Conservation (phyloP, 2,329 filamentous ascomycete genomes). For the Claviceps fusiformis region DNA sequence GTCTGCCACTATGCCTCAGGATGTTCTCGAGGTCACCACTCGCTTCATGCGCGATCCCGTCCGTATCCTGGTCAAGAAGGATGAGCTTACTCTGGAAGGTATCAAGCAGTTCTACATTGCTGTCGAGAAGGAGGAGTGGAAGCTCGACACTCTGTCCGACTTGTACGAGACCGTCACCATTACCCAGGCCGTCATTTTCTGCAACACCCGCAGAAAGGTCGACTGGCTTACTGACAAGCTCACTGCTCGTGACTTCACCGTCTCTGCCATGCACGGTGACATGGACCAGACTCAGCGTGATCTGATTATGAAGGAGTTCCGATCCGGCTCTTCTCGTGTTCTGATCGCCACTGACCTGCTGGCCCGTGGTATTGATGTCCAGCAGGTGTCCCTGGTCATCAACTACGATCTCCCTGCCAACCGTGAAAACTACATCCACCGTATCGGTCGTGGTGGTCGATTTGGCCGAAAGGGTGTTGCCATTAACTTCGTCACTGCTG, state of each 20-base stretch:
- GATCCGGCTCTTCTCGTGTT: constrained; percentile 94
- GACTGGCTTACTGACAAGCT: constrained; percentile 99
- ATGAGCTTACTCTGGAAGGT: constrained; percentile 98
- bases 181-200: constrained; percentile 99
- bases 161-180: constrained; percentile 99
- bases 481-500: constrained; percentile 99
- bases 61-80: constrained; percentile 98
- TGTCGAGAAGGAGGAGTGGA: constrained; percentile 99
- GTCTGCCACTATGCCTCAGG: constrained; percentile 97
- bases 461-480: constrained; percentile 99
- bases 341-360: constrained; percentile 95
- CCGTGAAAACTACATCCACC: constrained; percentile 99
- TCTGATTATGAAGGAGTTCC: constrained; percentile 99
- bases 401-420: constrained; percentile 99
- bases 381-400: constrained; percentile 99
- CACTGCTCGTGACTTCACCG: constrained; percentile 94
- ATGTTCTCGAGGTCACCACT: constrained; percentile 97
- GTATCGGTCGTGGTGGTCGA: constrained; percentile 97
- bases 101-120: constrained; percentile 99
- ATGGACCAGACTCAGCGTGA: constrained; percentile 98
- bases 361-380: constrained; percentile 98
- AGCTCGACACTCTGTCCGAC: constrained; percentile 96
- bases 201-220: constrained; percentile 99
- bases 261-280: constrained; percentile 99
- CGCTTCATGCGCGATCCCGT: constrained; percentile 99